phyloP scores from a whole-genome alignment of 345 rosid species.

The Odontarrhena argentea region DNA sequence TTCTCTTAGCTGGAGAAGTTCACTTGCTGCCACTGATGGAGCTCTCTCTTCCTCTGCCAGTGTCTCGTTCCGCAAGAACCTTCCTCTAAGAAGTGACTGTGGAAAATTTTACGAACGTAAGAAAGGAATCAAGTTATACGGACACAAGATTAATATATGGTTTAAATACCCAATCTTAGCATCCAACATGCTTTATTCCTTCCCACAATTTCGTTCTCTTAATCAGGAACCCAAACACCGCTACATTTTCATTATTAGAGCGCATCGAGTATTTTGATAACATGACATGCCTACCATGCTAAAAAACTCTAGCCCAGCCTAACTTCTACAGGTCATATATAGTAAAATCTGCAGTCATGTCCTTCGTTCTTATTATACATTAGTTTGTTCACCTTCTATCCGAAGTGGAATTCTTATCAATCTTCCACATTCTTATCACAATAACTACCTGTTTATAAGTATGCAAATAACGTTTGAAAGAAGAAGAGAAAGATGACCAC shows the following conservation, averaged over 20 bases:
- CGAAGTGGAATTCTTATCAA: too few species aligned
- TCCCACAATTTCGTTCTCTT: not conserved
- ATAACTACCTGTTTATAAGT: not conserved
- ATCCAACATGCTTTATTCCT: not conserved
- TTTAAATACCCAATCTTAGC: not conserved
- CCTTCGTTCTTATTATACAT: too few species aligned
- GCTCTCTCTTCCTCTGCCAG: conserved; percentile 66
- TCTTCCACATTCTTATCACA: not conserved
- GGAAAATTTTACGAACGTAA: conserved; percentile 23
- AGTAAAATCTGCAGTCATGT: too few species aligned
- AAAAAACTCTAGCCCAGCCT: not conserved
- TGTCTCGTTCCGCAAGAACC: conserved; percentile 75
- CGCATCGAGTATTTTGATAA: conserved; percentile 1
- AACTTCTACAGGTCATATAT: not conserved
- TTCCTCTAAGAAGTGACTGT: conserved; percentile 74
- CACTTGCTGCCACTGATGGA: conserved; percentile 69
- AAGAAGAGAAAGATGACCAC: not conserved
- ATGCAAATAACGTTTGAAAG: not conserved
- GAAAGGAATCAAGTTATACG: conserved; percentile 11
- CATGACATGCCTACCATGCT: not conserved
- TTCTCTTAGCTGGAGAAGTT: conserved; percentile 68
- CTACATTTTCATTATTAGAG: not conserved
- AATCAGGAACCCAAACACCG: not conserved
- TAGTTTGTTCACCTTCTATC: too few species aligned
- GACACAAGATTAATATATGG: not conserved